A percentile compares a stretch with the other conserved stretches of the same genome.
Evolutionary conservation across 2,329 filamentous ascomycete genomes (phyloP).

Genomic region (Calonectria hawksworthii): DNA sequence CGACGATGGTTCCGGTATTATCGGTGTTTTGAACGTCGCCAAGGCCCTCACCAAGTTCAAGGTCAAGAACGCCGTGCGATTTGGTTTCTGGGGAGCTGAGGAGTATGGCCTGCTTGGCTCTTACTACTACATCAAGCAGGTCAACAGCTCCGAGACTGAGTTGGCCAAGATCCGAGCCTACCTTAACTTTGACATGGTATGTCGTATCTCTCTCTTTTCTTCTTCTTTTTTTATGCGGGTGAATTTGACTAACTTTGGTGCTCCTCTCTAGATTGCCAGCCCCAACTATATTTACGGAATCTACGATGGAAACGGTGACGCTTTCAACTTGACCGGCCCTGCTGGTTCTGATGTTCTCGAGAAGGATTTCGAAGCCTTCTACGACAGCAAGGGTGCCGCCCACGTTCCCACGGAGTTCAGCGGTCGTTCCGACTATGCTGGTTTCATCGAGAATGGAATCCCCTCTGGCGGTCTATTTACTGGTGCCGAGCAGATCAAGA

Average conservation of each 20-base stretch:
- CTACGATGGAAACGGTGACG: constrained; percentile 73
- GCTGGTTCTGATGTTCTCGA: constrained; percentile 73
- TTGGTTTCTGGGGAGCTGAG: constrained; percentile 67
- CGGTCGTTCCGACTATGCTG: constrained; percentile 76
- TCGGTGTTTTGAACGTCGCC: constrained; percentile 62
- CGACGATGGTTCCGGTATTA: constrained; percentile 71
- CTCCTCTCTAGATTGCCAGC: constrained; percentile 54
- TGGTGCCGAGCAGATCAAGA: constrained; percentile 76
- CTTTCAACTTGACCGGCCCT: constrained; percentile 68
- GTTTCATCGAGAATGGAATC: constrained; percentile 76
- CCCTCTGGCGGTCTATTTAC: constrained; percentile 79
- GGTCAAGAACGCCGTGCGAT: constrained; percentile 64
- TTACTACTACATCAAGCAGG: constrained; percentile 61
- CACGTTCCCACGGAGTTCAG: constrained; percentile 74
- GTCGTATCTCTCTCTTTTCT: constrained; percentile 14
- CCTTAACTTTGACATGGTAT: constrained; percentile 70
- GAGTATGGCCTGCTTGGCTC: constrained; percentile 65
- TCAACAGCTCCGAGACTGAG: constrained; percentile 59
- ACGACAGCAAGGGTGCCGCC: constrained; percentile 58
- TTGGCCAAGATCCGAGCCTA: constrained; percentile 66
- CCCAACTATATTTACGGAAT: constrained; percentile 67
- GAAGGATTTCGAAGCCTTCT: constrained; percentile 71
- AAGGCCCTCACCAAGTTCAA: constrained; percentile 57
- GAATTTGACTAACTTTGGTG: not conserved
- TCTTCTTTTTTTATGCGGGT: fast-evolving